Evolutionary conservation across 139 green algal species (phyloP).

Genomic region (Astrephomene gubernaculifera): DNA sequence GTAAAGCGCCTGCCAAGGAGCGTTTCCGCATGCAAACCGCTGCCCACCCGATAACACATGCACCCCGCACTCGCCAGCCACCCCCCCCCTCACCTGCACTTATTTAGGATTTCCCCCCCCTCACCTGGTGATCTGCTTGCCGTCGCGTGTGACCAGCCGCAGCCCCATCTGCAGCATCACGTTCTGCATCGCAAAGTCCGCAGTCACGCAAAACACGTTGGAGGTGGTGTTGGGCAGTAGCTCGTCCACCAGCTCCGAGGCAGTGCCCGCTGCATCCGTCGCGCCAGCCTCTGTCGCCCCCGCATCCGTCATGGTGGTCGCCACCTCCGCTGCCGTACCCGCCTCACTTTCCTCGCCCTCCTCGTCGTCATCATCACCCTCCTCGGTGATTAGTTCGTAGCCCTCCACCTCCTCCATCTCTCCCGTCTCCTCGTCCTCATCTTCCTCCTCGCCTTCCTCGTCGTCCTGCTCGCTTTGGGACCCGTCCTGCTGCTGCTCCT

Average conservation of each 20-base stretch:
- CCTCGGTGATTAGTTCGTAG: not conserved
- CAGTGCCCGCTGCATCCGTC: not conserved
- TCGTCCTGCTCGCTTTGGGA: not conserved
- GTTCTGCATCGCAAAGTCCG: constrained; percentile 98
- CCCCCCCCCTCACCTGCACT: too few species aligned
- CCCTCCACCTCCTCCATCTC: constrained; percentile 32
- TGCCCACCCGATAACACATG: too few species aligned
- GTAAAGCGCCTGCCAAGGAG: too few species aligned
- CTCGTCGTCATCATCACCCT: constrained; percentile 30
- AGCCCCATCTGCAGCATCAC: constrained; percentile 95
- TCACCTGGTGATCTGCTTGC: constrained; percentile 75
- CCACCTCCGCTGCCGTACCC: not conserved
- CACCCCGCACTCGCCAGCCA: too few species aligned
- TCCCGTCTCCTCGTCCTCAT: constrained; percentile 7
- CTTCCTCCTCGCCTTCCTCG: not conserved
- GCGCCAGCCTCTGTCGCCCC: not conserved
- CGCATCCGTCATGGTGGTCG: not conserved
- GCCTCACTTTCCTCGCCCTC: constrained; percentile 5
- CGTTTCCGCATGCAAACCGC: too few species aligned
- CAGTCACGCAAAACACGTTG: constrained; percentile 82
- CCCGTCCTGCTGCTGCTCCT: not conserved
- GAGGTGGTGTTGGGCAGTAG: constrained; percentile 36
- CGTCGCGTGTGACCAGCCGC: constrained; percentile 81
- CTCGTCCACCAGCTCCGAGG: not conserved
- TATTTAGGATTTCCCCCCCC: not conserved